phyloP scores from a whole-genome alignment of 2,329 filamentous ascomycete genomes.

The Lizonia empirigonia region DNA sequence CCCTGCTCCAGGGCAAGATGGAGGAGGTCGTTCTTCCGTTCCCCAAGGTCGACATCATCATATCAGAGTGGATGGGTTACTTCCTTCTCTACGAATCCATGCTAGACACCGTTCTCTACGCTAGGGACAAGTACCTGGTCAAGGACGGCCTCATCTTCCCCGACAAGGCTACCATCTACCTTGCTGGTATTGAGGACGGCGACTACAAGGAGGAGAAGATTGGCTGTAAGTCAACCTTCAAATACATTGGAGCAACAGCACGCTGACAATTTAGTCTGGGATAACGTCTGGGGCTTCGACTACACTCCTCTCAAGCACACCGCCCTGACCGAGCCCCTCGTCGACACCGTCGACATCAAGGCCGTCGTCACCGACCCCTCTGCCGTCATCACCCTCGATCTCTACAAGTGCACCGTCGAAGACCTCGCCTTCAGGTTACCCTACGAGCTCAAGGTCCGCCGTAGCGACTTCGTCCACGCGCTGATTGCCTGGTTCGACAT shows the following conservation, averaged over 20 bases:
- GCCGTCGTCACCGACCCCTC: constrained; percentile 93
- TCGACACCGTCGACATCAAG: constrained; percentile 97
- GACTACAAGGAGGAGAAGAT: constrained; percentile 99
- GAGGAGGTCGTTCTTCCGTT: constrained; percentile 94
- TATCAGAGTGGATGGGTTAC: constrained; percentile 99
- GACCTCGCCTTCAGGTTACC: constrained; percentile 84
- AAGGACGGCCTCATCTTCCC: constrained; percentile 95
- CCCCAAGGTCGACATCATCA: constrained; percentile 98
- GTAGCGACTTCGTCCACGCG: constrained; percentile 94
- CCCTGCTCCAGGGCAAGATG: constrained; percentile 98
- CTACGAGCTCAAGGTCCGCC: constrained; percentile 76
- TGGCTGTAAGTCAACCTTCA: constrained; percentile 68
- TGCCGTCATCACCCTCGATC: constrained; percentile 83
- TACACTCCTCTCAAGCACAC: constrained; percentile 93
- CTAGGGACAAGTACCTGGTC: constrained; percentile 86
- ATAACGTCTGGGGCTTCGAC: constrained; percentile 98
- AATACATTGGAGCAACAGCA: not conserved
- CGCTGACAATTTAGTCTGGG: constrained; percentile 74
- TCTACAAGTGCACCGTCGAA: constrained; percentile 83
- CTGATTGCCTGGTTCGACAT: constrained; percentile 99
- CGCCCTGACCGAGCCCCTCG: constrained; percentile 91
- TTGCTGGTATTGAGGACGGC: constrained; percentile 96
- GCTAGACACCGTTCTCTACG: constrained; percentile 97
- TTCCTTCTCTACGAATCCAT: constrained; percentile 99
- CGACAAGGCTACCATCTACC: constrained; percentile 97